Evolutionary conservation across 768 basidiomycete species (phyloP), one percentile per base, ranked within the genome.

Genomic region (Mycena amicta): DNA sequence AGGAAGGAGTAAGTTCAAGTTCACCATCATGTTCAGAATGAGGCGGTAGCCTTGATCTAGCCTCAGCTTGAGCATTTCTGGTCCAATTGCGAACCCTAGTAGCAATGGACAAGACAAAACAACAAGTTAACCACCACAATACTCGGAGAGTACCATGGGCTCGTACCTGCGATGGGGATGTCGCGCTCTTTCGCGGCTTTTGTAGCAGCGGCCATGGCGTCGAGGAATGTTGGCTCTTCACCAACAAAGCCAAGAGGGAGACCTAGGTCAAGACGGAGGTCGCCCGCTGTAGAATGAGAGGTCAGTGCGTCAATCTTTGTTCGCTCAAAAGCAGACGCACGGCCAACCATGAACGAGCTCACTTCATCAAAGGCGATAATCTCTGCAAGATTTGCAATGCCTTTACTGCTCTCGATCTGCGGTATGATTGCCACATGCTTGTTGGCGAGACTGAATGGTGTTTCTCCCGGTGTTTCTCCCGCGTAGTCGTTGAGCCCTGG

Each of bases 401-500:
- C 59, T 3, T 15, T 18, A 15, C 11, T 12, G 2, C 43, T 49
- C 50, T 60, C 47, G 47, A 60, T 56, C 22, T 60, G 59, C 0
- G 59, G 59, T 16, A 60, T 60, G 37, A 60, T 53, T 6, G 53
- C 59, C 13, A 55, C 26, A 30, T 60, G 54, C 53, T 56, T 40
- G 49, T 51, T 60, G 18, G 53, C 59, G 33, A 60, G n/a, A 18
- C 43, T 31, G 23, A 50, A 40, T 11, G 33, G 18, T 22, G 53
- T 40, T 23, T 55, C 31, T n/a, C 53, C 59, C n/a, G n/a, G n/a
- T n/a, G n/a, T n/a, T 25, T 51, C 25, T 16, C 43, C 53, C 18
- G 45, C 27, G 3, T n/a, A 26, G 46, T 55, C 54, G 33, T 33
- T 50, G 31, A 60, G 26, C 8, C 50, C 53, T 22, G 33, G 39